A percentile compares a stretch with the other conserved stretches of the same genome.
Evolutionary conservation across 2,329 filamentous ascomycete genomes (phyloP).

Genomic region (Aspergillus sp.): DNA sequence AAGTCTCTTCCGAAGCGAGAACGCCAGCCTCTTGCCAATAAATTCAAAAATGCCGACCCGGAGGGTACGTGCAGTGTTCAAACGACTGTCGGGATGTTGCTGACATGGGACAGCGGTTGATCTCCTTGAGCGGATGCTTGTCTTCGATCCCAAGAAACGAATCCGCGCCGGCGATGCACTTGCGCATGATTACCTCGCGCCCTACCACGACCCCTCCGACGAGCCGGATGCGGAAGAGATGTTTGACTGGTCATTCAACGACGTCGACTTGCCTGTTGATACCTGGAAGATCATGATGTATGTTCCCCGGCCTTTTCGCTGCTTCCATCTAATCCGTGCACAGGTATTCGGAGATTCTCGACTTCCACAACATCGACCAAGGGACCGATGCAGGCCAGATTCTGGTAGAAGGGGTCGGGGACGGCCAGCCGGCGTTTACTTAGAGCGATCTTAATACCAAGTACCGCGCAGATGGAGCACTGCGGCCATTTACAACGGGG

Average conservation of each 20-base stretch:
- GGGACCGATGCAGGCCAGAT: conserved; percentile 23
- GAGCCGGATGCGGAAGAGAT: conserved; percentile 94
- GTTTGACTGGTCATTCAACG: conserved; percentile 99
- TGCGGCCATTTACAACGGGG: too few relatives aligned
- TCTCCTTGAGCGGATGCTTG: conserved; percentile 89
- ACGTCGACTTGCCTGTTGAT: conserved; percentile 91
- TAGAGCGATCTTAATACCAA: conserved; percentile 9
- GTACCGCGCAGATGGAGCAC: conserved; percentile 1
- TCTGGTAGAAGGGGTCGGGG: conserved; percentile 17
- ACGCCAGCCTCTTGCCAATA: conserved; percentile 72
- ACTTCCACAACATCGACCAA: conserved; percentile 88
- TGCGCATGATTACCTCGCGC: conserved; percentile 83
- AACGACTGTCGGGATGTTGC: not conserved
- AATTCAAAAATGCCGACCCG: conserved; percentile 92
- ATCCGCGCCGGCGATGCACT: conserved; percentile 80
- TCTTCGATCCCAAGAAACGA: conserved; percentile 95
- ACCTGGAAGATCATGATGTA: conserved; percentile 99
- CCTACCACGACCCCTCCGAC: conserved; percentile 95
- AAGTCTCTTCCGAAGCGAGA: conserved; percentile 94
- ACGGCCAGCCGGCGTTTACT: conserved; percentile 18
- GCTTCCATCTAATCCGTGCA: conserved; percentile 6
- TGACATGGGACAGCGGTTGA: conserved; percentile 60
- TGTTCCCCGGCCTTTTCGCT: conserved; percentile 23
- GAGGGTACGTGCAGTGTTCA: conserved; percentile 50
- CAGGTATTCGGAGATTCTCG: conserved; percentile 97